Percentiles rank a stretch among this genome's conserved stretches.
These are phyloP conservation scores for Penicillium sp. DNA, from an alignment of 2,329 filamentous ascomycete species.

Conservation along the genomic window DNA sequence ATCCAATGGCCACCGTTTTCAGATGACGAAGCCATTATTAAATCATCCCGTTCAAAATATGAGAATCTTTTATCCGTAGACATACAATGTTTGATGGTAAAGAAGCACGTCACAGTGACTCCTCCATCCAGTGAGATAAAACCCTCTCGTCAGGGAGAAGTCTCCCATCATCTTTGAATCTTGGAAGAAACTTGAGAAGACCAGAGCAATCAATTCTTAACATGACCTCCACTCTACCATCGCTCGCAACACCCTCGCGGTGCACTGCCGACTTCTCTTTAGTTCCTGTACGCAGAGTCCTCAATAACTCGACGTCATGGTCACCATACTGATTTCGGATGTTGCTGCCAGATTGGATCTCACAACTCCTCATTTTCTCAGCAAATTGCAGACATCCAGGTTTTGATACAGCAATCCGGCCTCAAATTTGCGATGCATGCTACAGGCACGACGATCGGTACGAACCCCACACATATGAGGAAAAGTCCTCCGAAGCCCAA, in stretches of 20 bases:
- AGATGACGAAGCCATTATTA: background rate
- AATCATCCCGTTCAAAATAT: too few species aligned
- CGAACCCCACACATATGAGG: background rate
- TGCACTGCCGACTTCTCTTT: constrained; percentile 85
- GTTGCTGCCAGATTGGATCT: constrained; percentile 57
- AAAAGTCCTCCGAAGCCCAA: background rate
- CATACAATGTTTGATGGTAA: too few species aligned
- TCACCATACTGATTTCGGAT: too few species aligned
- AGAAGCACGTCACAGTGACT: too few species aligned
- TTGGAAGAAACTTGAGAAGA: background rate
- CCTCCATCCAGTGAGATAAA: too few species aligned
- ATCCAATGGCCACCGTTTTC: background rate
- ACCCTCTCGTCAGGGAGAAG: too few species aligned
- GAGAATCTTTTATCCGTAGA: too few species aligned
- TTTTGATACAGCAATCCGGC: constrained; percentile 68
- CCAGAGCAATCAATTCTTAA: background rate
- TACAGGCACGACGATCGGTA: constrained; percentile 80
- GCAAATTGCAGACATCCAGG: constrained; percentile 79
- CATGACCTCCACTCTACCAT: constrained; percentile 5
- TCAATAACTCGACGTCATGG: too few species aligned
- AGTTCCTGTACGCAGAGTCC: constrained; percentile 49
- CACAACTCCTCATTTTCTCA: constrained; percentile 63
- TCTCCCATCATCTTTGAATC: too few species aligned
- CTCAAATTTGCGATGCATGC: constrained; percentile 79
- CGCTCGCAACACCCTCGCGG: constrained; percentile 53